Evolutionary conservation across 2,329 filamentous ascomycete species (phyloP), one percentile per base, ranked within the genome.

Genomic region (Fusarium pilosicola): DNA sequence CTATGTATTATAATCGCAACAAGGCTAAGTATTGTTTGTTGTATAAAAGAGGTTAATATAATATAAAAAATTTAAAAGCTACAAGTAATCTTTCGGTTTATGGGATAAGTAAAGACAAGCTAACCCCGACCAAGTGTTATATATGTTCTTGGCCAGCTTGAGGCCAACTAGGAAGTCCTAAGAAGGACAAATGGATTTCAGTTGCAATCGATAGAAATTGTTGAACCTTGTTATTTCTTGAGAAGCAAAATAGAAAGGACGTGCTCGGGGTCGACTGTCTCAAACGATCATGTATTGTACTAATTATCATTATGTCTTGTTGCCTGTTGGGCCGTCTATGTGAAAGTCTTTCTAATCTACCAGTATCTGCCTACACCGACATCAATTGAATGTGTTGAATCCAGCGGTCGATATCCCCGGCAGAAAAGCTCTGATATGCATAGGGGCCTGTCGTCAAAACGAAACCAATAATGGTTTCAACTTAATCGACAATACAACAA

Each of bases 321-420:
- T 39, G 14, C 10, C 20, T 14, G 34, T 14, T 39, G 20, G 6
- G 51, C 7, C 20, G 0, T n/a, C 34, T 39, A 28, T n/a, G 34
- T 12, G 7, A n/a, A n/a, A 15, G 15, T 14, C 5, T 2, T 24
- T 12, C 24, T 18, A 1, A 28, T n/a, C 24, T 54, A 0, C 10
- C 20, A 9, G 32, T 13, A n/a, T 7, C 3, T 28, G 0, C 20
- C 18, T 28, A 10, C 0, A 8, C 5, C 7, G 7, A 22, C 0
- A 13, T 18, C 0, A 8, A 26, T 15, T 24, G 6, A 22, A 11
- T 8, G 0, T 3, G 1, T 14, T 3, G 6, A 34, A 34, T 6
- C 10, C 3, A 28, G 20, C 14, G n/a, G n/a, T n/a, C n/a, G n/a
- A n/a, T n/a, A n/a, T n/a, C n/a, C n/a, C n/a, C n/a, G n/a, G n/a